phyloP scores from a whole-genome alignment of 2,329 filamentous ascomycete species.

The Fulvia fulva region DNA sequence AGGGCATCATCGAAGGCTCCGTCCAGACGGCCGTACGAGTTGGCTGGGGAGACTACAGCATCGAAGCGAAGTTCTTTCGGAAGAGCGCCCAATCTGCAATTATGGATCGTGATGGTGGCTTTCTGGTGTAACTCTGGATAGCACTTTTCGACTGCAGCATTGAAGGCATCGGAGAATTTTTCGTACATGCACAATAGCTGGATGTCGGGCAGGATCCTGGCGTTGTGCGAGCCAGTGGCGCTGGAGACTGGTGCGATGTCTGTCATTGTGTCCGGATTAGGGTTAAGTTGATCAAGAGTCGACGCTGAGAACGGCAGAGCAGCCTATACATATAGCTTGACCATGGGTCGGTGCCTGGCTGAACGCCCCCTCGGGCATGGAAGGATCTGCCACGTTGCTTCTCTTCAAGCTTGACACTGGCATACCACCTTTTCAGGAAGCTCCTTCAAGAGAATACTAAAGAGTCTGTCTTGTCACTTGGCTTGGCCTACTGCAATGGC shows the following conservation, averaged over 20 bases:
- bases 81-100: conserved; percentile 40
- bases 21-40: conserved; percentile 53
- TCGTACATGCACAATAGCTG: conserved; percentile 40
- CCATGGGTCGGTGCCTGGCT: background rate
- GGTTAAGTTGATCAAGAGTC: background rate
- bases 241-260: background rate
- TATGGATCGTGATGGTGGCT: conserved; percentile 36
- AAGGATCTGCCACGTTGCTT: background rate
- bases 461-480: too few relatives aligned
- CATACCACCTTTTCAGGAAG: too few relatives aligned
- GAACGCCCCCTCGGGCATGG: background rate
- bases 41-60: conserved; percentile 52
- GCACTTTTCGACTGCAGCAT: conserved; percentile 32
- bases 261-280: background rate
- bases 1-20: conserved; percentile 55
- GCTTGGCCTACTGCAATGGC: too few relatives aligned
- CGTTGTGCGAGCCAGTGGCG: background rate
- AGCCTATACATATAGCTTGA: background rate
- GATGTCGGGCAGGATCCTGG: conserved; percentile 37
- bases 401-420: too few relatives aligned
- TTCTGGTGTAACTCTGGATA: conserved; percentile 30
- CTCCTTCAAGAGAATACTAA: too few relatives aligned
- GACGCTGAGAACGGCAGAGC: background rate
- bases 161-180: conserved; percentile 41
- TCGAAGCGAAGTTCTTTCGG: conserved; percentile 40